Conservation (phyloP, 2,329 filamentous ascomycete species). For the Metarhizium guizhouense region DNA sequence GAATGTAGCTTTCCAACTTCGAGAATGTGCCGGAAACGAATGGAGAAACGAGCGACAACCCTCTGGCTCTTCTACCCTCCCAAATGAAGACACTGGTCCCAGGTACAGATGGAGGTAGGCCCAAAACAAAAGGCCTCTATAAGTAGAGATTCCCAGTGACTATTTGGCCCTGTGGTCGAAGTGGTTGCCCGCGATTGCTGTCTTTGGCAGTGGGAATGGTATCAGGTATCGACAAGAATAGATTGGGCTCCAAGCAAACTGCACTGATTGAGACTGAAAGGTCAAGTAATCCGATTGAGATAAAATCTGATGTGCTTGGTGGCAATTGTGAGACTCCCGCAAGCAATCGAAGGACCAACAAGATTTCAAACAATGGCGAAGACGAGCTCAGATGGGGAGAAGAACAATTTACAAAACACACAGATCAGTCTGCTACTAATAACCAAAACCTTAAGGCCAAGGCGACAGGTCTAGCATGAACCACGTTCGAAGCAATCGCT, state of each 20-base stretch:
- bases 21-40: neutral
- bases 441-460: neutral
- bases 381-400: neutral
- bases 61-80: neutral
- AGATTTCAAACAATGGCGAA: neutral
- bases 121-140: neutral
- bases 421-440: neutral
- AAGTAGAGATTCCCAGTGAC: neutral
- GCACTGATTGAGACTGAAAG: neutral
- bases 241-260: neutral
- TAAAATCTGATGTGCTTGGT: neutral
- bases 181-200: neutral
- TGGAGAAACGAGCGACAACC: neutral
- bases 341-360: neutral
- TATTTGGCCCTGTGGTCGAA: neutral
- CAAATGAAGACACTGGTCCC: neutral
- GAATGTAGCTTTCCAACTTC: neutral
- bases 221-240: neutral
- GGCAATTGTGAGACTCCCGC: neutral
- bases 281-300: neutral
- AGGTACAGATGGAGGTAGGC: neutral
- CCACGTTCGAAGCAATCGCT: neutral
- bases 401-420: neutral
- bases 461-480: neutral
- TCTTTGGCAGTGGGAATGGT: neutral